phyloP scores from a whole-genome alignment of 345 rosid species.

The Salix koriyanagi region DNA sequence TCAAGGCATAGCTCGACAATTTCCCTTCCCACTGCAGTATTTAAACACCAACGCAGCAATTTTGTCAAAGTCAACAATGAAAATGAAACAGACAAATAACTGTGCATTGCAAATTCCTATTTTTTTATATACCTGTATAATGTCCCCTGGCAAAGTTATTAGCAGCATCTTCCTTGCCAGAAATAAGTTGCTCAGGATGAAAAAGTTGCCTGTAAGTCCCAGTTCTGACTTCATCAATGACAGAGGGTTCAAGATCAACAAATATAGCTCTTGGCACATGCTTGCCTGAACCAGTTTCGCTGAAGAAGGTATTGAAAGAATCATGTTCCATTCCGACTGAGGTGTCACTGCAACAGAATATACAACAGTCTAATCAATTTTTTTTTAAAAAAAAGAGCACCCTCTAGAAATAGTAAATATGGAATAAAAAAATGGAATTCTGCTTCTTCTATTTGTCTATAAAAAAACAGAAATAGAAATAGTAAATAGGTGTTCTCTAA shows the following conservation, averaged over 20 bases:
- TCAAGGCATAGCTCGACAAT: constrained; percentile 82
- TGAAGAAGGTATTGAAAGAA: constrained; percentile 89
- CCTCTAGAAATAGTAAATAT: not conserved
- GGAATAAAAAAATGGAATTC: not conserved
- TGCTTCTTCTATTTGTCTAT: no score
- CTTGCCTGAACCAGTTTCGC: constrained; percentile 86
- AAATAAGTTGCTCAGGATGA: constrained; percentile 90
- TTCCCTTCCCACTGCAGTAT: constrained; percentile 72
- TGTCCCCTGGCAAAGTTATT: constrained; percentile 94
- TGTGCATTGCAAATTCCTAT: not conserved
- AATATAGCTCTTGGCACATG: constrained; percentile 87
- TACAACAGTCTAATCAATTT: not conserved
- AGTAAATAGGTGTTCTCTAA: not conserved
- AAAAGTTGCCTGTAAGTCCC: constrained; percentile 78
- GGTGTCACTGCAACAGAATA: constrained; percentile 50
- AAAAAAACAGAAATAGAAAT: no score
- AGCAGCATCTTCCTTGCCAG: constrained; percentile 92
- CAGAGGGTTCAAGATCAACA: constrained; percentile 81
- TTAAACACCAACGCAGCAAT: not conserved
- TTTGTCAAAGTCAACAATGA: not conserved
- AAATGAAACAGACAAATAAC: constrained; percentile 2
- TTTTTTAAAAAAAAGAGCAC: not conserved
- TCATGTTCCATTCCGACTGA: constrained; percentile 51
- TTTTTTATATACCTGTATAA: constrained; percentile 48
- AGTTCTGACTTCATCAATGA: constrained; percentile 75